Evolutionary conservation across 495 filamentous ascomycete species (phyloP), one percentile per base, ranked within the genome.

Genomic region (Aspergillus saccharolyticus): DNA sequence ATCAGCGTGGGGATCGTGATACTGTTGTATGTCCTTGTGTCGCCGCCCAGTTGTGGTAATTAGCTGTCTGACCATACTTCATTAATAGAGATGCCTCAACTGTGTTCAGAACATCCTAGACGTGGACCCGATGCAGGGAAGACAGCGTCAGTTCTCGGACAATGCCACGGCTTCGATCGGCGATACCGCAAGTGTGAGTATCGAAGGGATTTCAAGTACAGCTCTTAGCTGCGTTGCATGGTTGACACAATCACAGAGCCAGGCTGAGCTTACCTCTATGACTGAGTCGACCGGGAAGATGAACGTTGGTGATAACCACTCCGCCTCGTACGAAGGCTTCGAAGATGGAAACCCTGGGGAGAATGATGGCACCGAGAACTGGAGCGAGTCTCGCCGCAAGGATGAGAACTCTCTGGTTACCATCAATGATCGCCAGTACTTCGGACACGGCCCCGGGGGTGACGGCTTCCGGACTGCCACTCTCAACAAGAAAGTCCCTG

Each of bases 71-170:
- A n/a, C 44, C 16, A 44, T 30, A 24, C 12, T 16, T n/a, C 44
- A 7, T 58, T 18, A 6, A 3, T 56, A 83, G 80, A 77, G 73
- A 71, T 88, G 85, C 66, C 66, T 80, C 17, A 66, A 68, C 18
- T 88, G 86, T 54, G 78, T 83, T 21, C 72, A 79, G 44, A 56
- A 55, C 30, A 61, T 64, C 42, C 20, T 50, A 12, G 67, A 70
- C 16, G 52, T 59, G 24, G 67, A 70, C 5, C 64, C 65, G 14
- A 44, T 66, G 2, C 15, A 55, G 0, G 63, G 63, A 5, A 63
- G 67, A 25, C 47, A 60, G 19, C 1, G 3, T 9, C 67, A 64
- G 49, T 16, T 65, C 12, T 18, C 65, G 8, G 17, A 42, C 2
- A 61, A 60, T 24, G 48, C 50, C 21, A 59, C 65, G 12, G 44